A percentile compares a stretch with the other conserved stretches of the same genome.
Evolutionary conservation across 257 asterid genomes (phyloP).

Genomic region (Anisodus tanguticus): DNA sequence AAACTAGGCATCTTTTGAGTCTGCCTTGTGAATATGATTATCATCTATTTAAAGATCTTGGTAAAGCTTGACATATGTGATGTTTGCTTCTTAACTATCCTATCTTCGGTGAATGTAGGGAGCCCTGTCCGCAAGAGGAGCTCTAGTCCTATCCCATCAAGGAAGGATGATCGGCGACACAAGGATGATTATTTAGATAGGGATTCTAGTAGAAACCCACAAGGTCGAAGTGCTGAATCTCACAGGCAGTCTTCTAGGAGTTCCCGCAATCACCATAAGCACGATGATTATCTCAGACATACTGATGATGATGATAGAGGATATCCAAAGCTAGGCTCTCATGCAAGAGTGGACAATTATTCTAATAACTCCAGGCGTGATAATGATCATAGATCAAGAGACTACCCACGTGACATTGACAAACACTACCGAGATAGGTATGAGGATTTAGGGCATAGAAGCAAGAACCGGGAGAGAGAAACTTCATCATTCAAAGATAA

Average conservation of each 20-base stretch:
- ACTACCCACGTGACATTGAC: conserved; percentile 50
- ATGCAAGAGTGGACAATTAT: conserved; percentile 46
- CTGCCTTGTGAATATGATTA: neutral
- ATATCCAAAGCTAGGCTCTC: conserved; percentile 63
- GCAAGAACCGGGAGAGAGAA: conserved; percentile 52
- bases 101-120: conserved; percentile 62
- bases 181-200: conserved; percentile 55
- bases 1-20: neutral
- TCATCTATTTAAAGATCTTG: neutral
- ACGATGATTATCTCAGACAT: conserved; percentile 59
- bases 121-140: conserved; percentile 59
- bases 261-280: conserved; percentile 47
- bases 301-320: conserved; percentile 69
- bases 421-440: conserved; percentile 53
- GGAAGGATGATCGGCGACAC: conserved; percentile 55
- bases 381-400: conserved; percentile 59
- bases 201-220: conserved; percentile 48
- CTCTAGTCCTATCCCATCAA: conserved; percentile 59
- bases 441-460: conserved; percentile 52
- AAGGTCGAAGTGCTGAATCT: conserved; percentile 60
- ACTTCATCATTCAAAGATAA: conserved; percentile 39
- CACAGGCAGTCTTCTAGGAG: conserved; percentile 60
- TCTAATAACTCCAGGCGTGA: conserved; percentile 54
- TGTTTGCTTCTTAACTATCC: conserved; percentile 26
- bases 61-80: conserved; percentile 7